These are phyloP conservation scores for Fragaria iinumae DNA, from an alignment of 306 rosid genomes.

Conservation along the genomic window DNA sequence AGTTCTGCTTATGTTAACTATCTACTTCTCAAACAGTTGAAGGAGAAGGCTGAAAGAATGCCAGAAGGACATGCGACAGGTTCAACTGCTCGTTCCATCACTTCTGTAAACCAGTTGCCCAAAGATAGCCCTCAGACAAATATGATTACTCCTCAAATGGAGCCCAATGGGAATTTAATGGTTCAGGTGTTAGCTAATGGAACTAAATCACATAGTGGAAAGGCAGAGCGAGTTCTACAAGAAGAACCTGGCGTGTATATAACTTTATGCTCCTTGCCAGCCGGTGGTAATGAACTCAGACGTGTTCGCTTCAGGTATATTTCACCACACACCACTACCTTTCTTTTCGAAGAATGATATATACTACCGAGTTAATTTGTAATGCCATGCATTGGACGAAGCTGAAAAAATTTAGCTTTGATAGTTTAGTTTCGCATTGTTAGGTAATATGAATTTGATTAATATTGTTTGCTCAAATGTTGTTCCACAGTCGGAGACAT, in stretches of 20 bases:
- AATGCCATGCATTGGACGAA: background rate
- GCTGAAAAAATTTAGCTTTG: background rate
- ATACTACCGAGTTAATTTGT: constrained; percentile 9
- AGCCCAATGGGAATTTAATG: constrained; percentile 43
- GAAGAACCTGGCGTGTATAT: constrained; percentile 90
- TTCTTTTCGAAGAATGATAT: background rate
- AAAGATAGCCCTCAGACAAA: constrained; percentile 41
- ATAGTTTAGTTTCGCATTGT: background rate
- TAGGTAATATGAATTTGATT: background rate
- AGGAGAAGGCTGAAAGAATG: constrained; percentile 58
- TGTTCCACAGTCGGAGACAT: constrained; percentile 74
- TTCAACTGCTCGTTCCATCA: constrained; percentile 31
- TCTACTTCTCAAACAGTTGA: constrained; percentile 51
- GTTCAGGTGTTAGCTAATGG: constrained; percentile 44
- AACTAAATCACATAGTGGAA: constrained; percentile 45
- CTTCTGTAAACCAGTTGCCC: constrained; percentile 39
- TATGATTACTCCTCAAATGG: constrained; percentile 33
- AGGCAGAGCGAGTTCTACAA: constrained; percentile 79
- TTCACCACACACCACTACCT: constrained; percentile 10
- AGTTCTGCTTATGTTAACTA: background rate
- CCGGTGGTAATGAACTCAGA: constrained; percentile 76
- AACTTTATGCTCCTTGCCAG: constrained; percentile 58
- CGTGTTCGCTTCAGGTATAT: constrained; percentile 96
- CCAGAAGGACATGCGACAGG: constrained; percentile 55
- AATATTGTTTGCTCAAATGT: constrained; percentile 24